These are phyloP conservation scores for Leucaena leucocephala DNA, from an alignment of 306 rosid species.

Conservation along the genomic window DNA sequence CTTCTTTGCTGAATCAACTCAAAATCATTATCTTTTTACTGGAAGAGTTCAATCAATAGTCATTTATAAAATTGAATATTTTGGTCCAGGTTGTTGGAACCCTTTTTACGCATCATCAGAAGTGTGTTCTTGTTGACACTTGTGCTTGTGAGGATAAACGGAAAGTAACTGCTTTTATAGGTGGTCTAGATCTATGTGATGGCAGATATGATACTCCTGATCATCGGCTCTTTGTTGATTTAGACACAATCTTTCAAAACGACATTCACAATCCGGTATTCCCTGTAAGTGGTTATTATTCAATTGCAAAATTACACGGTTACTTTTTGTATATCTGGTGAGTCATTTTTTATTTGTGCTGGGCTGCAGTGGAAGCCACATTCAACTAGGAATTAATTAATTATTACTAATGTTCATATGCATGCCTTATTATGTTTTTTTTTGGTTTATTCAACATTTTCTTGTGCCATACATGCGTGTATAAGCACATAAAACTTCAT, in stretches of 20 bases:
- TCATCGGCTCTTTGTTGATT: slow-evolving; percentile 61
- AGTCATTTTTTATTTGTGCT: not conserved
- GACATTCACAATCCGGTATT: slow-evolving; percentile 74
- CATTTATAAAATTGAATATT: slow-evolving; percentile 24
- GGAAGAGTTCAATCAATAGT: slow-evolving; percentile 3
- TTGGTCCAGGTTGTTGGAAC: slow-evolving; percentile 76
- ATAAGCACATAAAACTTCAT: not conserved
- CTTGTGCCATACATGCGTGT: not conserved
- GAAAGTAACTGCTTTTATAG: slow-evolving; percentile 69
- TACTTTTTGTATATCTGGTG: not conserved
- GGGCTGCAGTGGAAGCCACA: not conserved
- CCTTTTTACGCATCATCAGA: slow-evolving; percentile 81
- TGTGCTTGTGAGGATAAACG: slow-evolving; percentile 59
- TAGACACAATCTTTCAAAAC: slow-evolving; percentile 55
- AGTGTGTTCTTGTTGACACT: slow-evolving; percentile 71
- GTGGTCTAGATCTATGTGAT: slow-evolving; percentile 79
- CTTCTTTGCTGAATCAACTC: not conserved
- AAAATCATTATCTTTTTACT: not conserved
- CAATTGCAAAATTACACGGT: slow-evolving; percentile 6
- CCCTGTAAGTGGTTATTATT: slow-evolving; percentile 47
- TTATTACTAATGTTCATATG: not conserved
- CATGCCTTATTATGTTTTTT: not conserved
- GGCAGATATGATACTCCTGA: slow-evolving; percentile 83
- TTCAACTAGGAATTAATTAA: not conserved
- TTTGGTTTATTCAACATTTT: not conserved